phyloP scores from a whole-genome alignment of 2,329 filamentous ascomycete species.

The Alternaria rosae region DNA sequence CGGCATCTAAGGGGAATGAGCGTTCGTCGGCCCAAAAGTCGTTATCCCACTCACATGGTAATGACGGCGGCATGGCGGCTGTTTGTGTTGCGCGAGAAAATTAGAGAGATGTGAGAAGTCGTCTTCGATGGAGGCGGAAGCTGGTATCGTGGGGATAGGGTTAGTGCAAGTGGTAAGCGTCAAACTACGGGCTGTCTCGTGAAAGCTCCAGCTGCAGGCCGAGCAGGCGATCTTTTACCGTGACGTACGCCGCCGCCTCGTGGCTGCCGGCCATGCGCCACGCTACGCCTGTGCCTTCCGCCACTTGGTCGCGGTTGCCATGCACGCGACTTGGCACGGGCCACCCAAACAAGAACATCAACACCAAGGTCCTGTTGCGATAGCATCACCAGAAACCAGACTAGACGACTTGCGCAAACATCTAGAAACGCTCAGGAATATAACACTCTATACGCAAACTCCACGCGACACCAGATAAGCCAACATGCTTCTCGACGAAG shows the following conservation, averaged over 20 bases:
- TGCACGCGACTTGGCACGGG: slow-evolving; percentile 33
- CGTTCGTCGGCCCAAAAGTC: slow-evolving; percentile 17
- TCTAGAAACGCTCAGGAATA: not conserved
- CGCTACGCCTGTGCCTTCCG: slow-evolving; percentile 15
- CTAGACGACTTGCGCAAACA: not conserved
- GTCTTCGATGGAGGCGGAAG: not conserved
- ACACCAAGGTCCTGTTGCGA: slow-evolving; percentile 34
- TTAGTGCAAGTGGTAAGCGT: slow-evolving; percentile 3
- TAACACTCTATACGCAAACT: not conserved
- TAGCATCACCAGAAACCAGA: slow-evolving; percentile 4
- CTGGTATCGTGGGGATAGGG: not conserved
- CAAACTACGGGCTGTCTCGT: slow-evolving; percentile 20
- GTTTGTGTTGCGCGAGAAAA: slow-evolving; percentile 5
- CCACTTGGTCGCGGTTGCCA: slow-evolving; percentile 38
- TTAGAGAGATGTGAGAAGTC: not conserved
- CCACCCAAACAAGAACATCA: slow-evolving; percentile 42
- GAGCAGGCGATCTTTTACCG: slow-evolving; percentile 23
- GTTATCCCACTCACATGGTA: slow-evolving; percentile 42
- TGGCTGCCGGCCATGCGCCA: slow-evolving; percentile 20
- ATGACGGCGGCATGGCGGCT: slow-evolving; percentile 43
- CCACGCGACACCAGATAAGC: slow-evolving; percentile 12
- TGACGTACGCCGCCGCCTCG: slow-evolving; percentile 47
- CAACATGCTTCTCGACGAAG: slow-evolving; percentile 93
- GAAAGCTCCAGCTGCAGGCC: slow-evolving; percentile 25
- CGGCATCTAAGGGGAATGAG: slow-evolving; percentile 73